Evolutionary conservation across 2,329 filamentous ascomycete species (phyloP).

Genomic region (Thielaviopsis euricoi): DNA sequence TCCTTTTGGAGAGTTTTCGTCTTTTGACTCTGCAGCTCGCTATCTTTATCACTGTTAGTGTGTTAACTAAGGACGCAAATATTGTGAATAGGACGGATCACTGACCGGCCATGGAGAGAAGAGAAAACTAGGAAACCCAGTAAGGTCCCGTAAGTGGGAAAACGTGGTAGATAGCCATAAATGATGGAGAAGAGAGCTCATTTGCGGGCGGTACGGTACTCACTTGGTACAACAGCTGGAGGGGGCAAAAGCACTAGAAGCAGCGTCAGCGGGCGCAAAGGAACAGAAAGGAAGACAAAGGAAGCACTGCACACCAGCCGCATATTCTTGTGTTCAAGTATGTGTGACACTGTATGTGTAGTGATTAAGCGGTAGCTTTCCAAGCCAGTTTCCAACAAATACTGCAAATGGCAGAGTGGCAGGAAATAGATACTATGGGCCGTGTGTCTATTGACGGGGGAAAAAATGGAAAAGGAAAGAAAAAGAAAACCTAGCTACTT

Average conservation of each 20-base stretch:
- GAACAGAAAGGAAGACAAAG: neutral
- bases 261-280: neutral
- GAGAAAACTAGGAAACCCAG: neutral
- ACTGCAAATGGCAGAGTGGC: no score
- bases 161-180: neutral
- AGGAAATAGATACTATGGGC: no score
- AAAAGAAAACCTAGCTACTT: no score
- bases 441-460: no score
- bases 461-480: no score
- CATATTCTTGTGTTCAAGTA: neutral
- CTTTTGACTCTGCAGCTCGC: neutral
- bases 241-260: neutral
- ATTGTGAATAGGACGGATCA: no score
- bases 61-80: neutral
- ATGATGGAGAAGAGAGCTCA: neutral
- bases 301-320: neutral
- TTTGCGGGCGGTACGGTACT: neutral
- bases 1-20: neutral
- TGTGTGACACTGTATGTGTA: no score
- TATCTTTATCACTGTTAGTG: neutral
- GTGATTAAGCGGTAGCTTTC: neutral
- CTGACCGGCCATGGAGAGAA: neutral
- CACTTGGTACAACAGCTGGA: neutral
- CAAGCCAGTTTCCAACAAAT: no score
- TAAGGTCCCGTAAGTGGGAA: no score